Evolutionary conservation across 805 yeast genomes (phyloP), one percentile per base, ranked within the genome.

Genomic region (Spathaspora sp.): DNA sequence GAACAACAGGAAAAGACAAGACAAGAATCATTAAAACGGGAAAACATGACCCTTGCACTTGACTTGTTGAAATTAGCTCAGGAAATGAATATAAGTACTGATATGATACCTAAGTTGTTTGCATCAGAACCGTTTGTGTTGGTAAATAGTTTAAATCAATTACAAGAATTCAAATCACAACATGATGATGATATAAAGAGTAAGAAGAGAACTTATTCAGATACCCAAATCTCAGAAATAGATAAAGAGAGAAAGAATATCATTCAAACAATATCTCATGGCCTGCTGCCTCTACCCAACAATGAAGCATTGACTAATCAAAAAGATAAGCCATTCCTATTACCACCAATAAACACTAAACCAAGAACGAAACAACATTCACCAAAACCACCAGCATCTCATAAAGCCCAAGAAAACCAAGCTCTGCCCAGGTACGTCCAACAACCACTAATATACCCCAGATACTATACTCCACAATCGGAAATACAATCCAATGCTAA

Each of bases 1-100:
- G 64, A 65, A 2, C 79, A 76, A 52, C 77, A 77, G 56, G 81
- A 76, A 51, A 66, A 63, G 50, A 68, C 78, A 4, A 67, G 61
- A 51, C 77, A 69, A 49, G 78, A 75, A 49, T 59, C 66, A 38
- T 51, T 66, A 31, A 68, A 67, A 49, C 57, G 61, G 35, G 69
- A 69, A 35, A 68, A 64, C 49, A 65, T 72, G 26, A 51, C 57
- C 5, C 57, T 68, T 5, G 64, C 75, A 1, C 47, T 77, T 10
- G 76, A 76, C 43, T 57, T 77, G 11, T 54, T 78, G 35, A 65
- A 66, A 29, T 55, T 64, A 44, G 70, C 63, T 1, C 63, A 67
- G 29, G 55, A 63, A 5, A 60, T 73, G 60, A 61, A 70, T 18
- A 58, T 76, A 7, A 68, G 65, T 28, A 62, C 67, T 7, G 73